Base-by-base conservation (phyloP, 1,139 yeast species). In the Candida neerlandica region DNA sequence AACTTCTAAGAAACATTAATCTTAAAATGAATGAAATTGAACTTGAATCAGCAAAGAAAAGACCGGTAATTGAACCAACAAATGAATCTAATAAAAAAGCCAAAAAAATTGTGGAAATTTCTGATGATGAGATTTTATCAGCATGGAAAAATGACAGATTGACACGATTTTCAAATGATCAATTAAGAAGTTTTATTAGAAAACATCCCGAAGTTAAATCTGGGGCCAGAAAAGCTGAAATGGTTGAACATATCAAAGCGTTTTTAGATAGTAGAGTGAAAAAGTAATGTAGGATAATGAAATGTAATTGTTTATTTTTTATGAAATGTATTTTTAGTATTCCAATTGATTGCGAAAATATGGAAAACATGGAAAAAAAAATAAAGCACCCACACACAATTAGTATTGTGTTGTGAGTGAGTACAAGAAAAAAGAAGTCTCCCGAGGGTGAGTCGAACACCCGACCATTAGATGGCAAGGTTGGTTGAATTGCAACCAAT, bases 361-460 rank as follows among this genome's bases (percentile, higher is more conserved):
- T n/a, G 23, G 4, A 21, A n/a, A 32, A 4, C 5, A 4, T 32
- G 19, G 19, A 16, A 33, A 9, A 15, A 33, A 33, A 33, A 16
- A 33, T 7, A 9, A 15, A 4, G 18, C 21, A 5, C n/a, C n/a
- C n/a, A 33, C 14, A 33, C 5, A 33, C 14, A 33, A 33, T n/a
- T 10, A 14, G 9, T 11, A 33, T 3, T 11, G 10, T n/a, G n/a
- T n/a, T n/a, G n/a, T n/a, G n/a, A n/a, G n/a, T n/a, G n/a, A n/a
- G n/a, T n/a, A n/a, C 10, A 15, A 14, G n/a, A 10, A 15, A 30
- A 63, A 81, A 76, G 67, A 56, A 83, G 56, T 84, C 88, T 83
- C 88, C 84, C 79, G 86, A 84, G 88, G 84, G 88, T 78, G 88
- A 83, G 81, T 83, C 87, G 88, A 84, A 84, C 89, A 78, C 88